A percentile compares a stretch with the other conserved stretches of the same genome.
These are phyloP conservation scores for Podaxis sp. DNA, from an alignment of 768 basidiomycete genomes.

Conservation along the genomic window DNA sequence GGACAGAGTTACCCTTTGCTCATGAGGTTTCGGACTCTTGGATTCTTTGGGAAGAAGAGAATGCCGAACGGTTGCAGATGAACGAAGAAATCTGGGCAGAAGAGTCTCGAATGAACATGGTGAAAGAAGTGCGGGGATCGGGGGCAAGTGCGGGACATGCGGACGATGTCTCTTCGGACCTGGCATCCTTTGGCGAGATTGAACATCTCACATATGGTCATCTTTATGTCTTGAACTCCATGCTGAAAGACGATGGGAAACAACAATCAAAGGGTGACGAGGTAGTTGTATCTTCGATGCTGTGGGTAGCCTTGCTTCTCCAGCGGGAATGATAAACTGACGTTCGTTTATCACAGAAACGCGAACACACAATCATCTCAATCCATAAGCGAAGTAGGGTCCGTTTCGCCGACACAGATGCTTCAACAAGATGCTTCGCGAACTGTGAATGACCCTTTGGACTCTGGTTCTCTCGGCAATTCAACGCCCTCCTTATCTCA, in stretches of 20 bases:
- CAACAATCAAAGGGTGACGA: neutral
- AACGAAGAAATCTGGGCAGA: slow-evolving; percentile 29
- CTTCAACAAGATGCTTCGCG: neutral
- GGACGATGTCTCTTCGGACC: neutral
- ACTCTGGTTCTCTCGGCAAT: neutral
- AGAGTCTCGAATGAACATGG: neutral
- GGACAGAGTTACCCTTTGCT: slow-evolving; percentile 67
- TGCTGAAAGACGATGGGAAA: neutral
- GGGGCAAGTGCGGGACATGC: neutral
- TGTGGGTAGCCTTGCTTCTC: neutral
- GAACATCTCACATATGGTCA: slow-evolving; percentile 9
- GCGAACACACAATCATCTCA: neutral
- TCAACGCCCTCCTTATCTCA: neutral
- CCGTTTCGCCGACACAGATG: neutral
- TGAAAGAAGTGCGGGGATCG: neutral
- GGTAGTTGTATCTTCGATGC: neutral
- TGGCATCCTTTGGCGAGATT: neutral
- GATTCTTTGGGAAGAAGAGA: slow-evolving; percentile 47
- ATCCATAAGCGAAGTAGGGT: neutral
- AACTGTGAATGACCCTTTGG: neutral
- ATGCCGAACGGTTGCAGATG: slow-evolving; percentile 30
- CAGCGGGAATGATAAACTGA: neutral
- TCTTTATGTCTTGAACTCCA: neutral
- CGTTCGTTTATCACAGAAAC: neutral
- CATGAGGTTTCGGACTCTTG: slow-evolving; percentile 52